These are phyloP conservation scores for Lenwebbia sp. DNA, from an alignment of 345 rosid species.

Conservation along the genomic window DNA sequence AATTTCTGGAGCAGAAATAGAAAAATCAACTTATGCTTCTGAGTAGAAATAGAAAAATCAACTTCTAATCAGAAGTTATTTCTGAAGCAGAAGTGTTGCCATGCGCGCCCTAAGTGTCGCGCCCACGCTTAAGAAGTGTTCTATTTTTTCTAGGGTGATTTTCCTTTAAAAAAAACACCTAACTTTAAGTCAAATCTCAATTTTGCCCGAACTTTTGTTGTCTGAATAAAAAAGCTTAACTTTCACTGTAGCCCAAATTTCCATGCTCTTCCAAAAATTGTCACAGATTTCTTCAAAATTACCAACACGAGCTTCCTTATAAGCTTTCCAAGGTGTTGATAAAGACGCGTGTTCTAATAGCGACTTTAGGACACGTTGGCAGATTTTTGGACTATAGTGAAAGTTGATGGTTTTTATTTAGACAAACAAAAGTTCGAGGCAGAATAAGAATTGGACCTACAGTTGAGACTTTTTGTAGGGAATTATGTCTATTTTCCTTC, in stretches of 20 bases:
- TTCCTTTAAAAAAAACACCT: neutral
- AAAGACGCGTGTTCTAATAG: rapidly evolving
- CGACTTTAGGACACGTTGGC: rapidly evolving
- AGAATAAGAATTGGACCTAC: rapidly evolving
- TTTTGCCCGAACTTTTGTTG: neutral
- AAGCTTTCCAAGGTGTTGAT: neutral
- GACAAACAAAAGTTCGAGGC: neutral
- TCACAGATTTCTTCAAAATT: neutral
- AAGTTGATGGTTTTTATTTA: neutral
- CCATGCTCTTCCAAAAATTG: neutral
- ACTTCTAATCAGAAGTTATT: too few species aligned
- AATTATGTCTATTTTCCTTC: neutral
- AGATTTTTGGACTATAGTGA: neutral
- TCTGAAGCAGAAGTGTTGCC: too few species aligned
- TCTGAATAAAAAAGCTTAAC: rapidly evolving
- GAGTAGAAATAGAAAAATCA: too few species aligned
- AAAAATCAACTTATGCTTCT: too few species aligned
- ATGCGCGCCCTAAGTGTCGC: too few species aligned
- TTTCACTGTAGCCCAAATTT: neutral
- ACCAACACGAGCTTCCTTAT: neutral
- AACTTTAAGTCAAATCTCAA: neutral
- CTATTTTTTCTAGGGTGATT: neutral
- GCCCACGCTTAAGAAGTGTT: neutral
- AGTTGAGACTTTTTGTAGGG: neutral
- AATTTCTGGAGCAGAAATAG: too few species aligned